phyloP scores from a whole-genome alignment of 129 eudicot genomes.

The Mikania micrantha region DNA sequence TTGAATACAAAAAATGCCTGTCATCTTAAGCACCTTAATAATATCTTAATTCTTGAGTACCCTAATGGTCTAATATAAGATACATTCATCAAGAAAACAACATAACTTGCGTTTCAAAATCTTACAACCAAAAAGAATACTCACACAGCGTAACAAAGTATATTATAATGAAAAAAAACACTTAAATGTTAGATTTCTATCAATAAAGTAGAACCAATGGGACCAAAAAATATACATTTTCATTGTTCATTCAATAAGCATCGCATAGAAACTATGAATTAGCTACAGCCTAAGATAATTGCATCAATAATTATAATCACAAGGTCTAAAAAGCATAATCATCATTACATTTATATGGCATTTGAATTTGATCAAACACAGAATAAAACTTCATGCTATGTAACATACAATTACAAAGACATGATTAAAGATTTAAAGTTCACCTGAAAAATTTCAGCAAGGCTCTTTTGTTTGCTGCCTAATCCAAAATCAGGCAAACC shows the following conservation, averaged over 20 bases:
- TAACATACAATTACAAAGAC: background rate
- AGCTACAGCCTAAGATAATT: background rate
- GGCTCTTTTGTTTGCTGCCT: background rate
- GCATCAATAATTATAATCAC: background rate
- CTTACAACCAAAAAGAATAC: background rate
- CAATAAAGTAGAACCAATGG: background rate
- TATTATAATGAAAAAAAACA: background rate
- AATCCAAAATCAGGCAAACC: slow-evolving; percentile 46
- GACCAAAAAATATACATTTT: background rate
- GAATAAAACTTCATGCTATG: background rate
- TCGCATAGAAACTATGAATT: background rate
- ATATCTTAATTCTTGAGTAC: background rate
- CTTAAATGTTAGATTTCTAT: background rate
- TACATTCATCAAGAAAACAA: background rate
- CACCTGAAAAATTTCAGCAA: background rate
- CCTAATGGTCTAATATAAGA: background rate
- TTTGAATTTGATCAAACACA: background rate
- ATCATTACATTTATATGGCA: background rate
- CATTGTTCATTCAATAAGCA: background rate
- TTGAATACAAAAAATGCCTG: background rate
- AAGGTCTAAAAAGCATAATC: slow-evolving; percentile 1
- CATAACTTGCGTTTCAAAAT: background rate
- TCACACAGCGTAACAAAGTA: background rate
- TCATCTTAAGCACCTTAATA: background rate
- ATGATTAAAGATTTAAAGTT: background rate